Evolutionary conservation across 129 eudicot genomes (phyloP).

Genomic region (Lonicera japonica): DNA sequence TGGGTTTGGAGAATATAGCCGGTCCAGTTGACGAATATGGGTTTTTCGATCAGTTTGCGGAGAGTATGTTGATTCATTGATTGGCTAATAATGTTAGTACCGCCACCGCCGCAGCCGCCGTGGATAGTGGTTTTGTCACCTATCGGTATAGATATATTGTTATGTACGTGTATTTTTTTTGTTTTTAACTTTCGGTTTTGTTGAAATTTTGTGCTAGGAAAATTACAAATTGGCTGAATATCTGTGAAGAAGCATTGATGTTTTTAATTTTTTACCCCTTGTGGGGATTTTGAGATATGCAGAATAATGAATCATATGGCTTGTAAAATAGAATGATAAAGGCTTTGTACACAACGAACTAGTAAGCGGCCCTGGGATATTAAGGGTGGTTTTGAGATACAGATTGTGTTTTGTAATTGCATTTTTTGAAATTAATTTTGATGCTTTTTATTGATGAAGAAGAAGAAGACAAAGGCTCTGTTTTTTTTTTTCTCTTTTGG

Average conservation of each 20-base stretch:
- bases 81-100: slow-evolving; percentile 34
- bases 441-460: too few relatives aligned
- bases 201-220: neutral
- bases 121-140: slow-evolving; percentile 30
- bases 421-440: too few relatives aligned
- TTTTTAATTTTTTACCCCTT: neutral
- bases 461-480: too few relatives aligned
- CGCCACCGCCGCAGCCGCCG: slow-evolving; percentile 58
- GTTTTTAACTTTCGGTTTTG: neutral
- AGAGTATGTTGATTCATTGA: slow-evolving; percentile 45
- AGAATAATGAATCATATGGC: slow-evolving; percentile 8
- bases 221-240: neutral
- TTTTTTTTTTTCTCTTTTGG: too few relatives aligned
- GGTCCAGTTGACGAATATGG: slow-evolving; percentile 27
- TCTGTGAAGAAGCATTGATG: neutral
- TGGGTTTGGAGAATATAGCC: slow-evolving; percentile 73
- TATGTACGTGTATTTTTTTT: neutral
- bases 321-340: slow-evolving; percentile 5
- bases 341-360: neutral
- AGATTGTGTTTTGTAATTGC: too few relatives aligned
- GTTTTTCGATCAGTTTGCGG: slow-evolving; percentile 26
- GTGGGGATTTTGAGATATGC: slow-evolving; percentile 9
- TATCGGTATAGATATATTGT: too few relatives aligned
- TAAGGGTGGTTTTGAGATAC: too few relatives aligned
- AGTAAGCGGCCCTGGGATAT: too few relatives aligned